Base-by-base conservation (phyloP, 2,329 filamentous ascomycete genomes). In the Aspergillus thermomutatus region DNA sequence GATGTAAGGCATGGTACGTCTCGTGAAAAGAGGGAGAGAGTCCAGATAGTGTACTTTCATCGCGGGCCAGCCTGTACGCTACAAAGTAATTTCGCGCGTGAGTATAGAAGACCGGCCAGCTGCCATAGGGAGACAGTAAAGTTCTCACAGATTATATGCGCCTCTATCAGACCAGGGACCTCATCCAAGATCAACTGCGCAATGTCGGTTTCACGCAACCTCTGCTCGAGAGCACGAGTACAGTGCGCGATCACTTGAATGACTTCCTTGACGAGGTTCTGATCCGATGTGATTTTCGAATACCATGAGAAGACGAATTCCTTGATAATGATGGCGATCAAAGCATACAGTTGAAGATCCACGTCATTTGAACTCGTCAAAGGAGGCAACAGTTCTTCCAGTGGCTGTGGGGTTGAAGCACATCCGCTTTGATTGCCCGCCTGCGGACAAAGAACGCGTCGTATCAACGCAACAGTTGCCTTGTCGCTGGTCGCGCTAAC, bases 251-350 rank as follows among this genome's bases (percentile, higher is more conserved):
- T 90, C 63, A 96, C 87, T 69, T 91, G 90, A 53, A 97, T 82
- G 56, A 97, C 83, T 77, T 97, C 92, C 64, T 89, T 87, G 58
- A 94, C 87, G 70, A 99, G 95, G 11, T 85, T 82, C 70, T 92
- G 89, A 75, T 99, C 93, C 3, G 91, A 86, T 1, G 93, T 97
- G 72, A 99, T 94, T 73, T 88, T 93, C 62, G 81, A 82, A 78
- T 99, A 99, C 94, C 94, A 99, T 31, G 86, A 87, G 72, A 94
- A 88, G 40, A 99, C 89, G 72, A 92, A 96, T 62, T 97, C 92
- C 68, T 90, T 87, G 66, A 97, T 81, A 60, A 97, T 86, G 57
- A 97, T 89, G 52, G 94, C 90, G 59, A 99, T 87, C 58, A 97
- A 84, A 27, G 91, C 93, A 72, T 97, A 99, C 4, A 99, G 83